Base-by-base conservation (phyloP, 2,329 filamentous ascomycete genomes). In the Truncatella angustata region DNA sequence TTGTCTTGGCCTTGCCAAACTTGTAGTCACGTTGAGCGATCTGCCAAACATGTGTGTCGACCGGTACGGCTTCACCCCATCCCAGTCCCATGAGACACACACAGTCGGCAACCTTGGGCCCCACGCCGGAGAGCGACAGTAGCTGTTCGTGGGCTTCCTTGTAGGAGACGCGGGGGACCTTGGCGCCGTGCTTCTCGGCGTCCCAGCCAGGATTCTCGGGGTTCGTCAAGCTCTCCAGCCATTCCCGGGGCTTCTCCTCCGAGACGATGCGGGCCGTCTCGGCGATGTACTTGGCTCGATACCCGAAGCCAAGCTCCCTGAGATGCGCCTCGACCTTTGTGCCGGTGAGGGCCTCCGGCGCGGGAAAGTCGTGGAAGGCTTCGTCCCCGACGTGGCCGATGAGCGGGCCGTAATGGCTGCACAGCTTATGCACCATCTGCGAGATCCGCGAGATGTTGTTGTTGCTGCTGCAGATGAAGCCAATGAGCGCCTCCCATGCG, bases 21-120 rank as follows among this genome's bases (percentile, higher is more conserved):
- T 87, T 91, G 73, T 99, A 99, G 69, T 99, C 94, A 49, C 94
- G 81, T 68, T 95, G 90, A 1, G 94, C 95, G 64, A 99, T 97
- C 74, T 97, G 92, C 93, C 92, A 97, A 11, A 99, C 91, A 71
- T 99, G 95, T 1, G 95, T 99, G 69, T 99, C 94, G 28, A 99
- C 90, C 0, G 94, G 94, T 1, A 99, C 92, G 3, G 92, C 86
- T 70, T 97, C 93, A 28, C 88, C 88, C 93, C 95, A 99, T 24
- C 92, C 93, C 12, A 99, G 73, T 0, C 95, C 95, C 88, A 99
- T 97, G 18, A 99, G 75, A 65, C 90, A 96, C 6, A 97, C 92
- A 65, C 95, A 99, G 67, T 99, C 95, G 5, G 94, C 89, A 1
- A 99, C 94, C 69, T 99, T 99, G 1, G 95, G 94, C 0, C 94